phyloP scores from a whole-genome alignment of 768 basidiomycete species.

The Leucogyrophana mollusca region DNA sequence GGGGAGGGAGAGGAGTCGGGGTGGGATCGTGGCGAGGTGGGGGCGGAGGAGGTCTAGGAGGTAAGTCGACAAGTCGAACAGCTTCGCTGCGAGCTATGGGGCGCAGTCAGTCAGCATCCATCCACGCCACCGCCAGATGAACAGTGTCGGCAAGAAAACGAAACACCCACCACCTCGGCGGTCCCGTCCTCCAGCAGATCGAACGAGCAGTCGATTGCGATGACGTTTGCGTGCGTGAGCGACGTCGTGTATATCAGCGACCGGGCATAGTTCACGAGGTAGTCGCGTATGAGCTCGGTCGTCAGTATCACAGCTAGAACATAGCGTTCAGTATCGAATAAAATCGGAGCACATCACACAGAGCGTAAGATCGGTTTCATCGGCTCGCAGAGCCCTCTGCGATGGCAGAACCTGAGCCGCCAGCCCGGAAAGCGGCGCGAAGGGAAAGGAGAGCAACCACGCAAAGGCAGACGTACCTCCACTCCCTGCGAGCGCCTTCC shows the following conservation, averaged over 20 bases:
- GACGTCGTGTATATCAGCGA: constrained; percentile 92
- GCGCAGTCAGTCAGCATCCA: constrained; percentile 23
- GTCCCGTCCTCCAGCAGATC: constrained; percentile 73
- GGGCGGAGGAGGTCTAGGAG: constrained; percentile 32
- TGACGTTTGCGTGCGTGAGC: constrained; percentile 70
- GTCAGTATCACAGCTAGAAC: constrained; percentile 72
- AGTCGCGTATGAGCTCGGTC: constrained; percentile 69
- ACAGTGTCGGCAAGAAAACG: constrained; percentile 1
- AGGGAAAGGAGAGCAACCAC: too few relatives aligned
- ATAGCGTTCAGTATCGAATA: too few relatives aligned
- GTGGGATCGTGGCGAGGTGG: constrained; percentile 16
- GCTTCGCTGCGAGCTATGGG: constrained; percentile 31
- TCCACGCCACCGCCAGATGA: background rate
- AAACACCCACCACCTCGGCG: constrained; percentile 44
- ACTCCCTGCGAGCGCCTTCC: constrained; percentile 82
- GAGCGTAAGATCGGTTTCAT: too few relatives aligned
- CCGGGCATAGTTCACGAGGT: constrained; percentile 89
- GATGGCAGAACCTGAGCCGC: too few relatives aligned
- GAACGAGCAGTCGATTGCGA: constrained; percentile 76
- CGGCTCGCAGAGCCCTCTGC: too few relatives aligned
- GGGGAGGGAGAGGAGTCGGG: background rate
- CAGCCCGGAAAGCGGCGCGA: too few relatives aligned
- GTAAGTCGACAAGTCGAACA: constrained; percentile 22
- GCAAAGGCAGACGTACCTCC: constrained; percentile 70
- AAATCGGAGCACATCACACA: too few relatives aligned